Evolutionary conservation across 148 eudicot genomes (phyloP), one percentile per base, ranked within the genome.

Genomic region (Pouteria glomerata): DNA sequence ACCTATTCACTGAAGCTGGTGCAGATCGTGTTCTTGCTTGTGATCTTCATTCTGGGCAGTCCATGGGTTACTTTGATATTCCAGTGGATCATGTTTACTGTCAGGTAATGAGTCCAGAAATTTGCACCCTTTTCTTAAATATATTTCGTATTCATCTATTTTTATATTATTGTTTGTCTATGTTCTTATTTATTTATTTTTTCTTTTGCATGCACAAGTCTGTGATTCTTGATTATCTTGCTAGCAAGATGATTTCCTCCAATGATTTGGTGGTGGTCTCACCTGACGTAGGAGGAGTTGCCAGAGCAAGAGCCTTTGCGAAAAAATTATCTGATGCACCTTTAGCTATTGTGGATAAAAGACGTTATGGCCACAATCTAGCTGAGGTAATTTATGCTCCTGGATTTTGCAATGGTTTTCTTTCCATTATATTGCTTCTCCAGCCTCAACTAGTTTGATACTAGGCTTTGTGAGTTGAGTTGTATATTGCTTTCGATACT

Each of bases 231-330:
- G 98, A 93, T 81, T 93, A 93, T 76, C 85, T 93, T 63, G 98
- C 98, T 18, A 93, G 98, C 92, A 93, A 93, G 90, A 81, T 82
- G 66, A 86, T 90, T 57, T 75, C 81, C 72, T 88, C 87, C 47
- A 85, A 81, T 76, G 96, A 93, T 81, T 79, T 93, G 79, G 96
- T 93, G 19, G 98, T 93, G 57, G 98, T 93, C 68, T 93, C 98
- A 64, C 98, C 98, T 44, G 98, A 93, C 82, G 98, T 93, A 82
- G 98, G 98, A 72, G 98, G 98, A 64, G 98, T 93, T 67, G 92
- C 98, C 45, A 86, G 98, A 80, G 98, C 98, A 69, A 91, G 98
- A 77, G 96, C 98, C 67, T 93, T 93, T 84, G 98, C 98, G 2
- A 93, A 93, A 74, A 93, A 93, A 78, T 75, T 93, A 76, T 90